Base-by-base conservation (phyloP, 2,329 filamentous ascomycete species). In the Ambrosiella xylebori region DNA sequence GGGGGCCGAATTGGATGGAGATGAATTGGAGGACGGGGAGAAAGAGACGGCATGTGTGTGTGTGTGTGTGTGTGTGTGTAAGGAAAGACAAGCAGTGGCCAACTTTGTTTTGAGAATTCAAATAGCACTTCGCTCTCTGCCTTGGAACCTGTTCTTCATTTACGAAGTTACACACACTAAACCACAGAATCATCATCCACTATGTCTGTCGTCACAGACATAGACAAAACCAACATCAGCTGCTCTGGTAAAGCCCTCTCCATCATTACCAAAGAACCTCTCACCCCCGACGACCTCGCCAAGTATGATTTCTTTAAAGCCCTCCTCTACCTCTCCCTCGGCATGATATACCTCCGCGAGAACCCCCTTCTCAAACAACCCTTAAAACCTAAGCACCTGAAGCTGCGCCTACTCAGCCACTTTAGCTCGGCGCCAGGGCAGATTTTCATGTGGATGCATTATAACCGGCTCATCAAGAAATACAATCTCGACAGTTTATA, bases 381-480 rank as follows among this genome's bases (percentile, higher is more conserved):
- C 1, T 74, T 88, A 62, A 79, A 79, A 63, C 71, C 78, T 38
- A 80, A 86, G 57, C 82, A 89, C 65, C 74, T 89, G 71, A 90
- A 90, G 71, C 75, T 78, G 60, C 80, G 86, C 63, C 73, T 89
- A 7, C 74, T 90, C 1, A 86, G 86, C 44, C 86, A 90, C 67
- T 90, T 86, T 75, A 86, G 86, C 57, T 87, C 84, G 2, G 85
- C 86, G 54, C 82, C 86, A n/a, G 86, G 85, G 12, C 86, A 89
- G 69, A 82, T 84, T 60, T 89, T 90, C 70, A 86, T 84, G 39
- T 89, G 82, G 68, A 86, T 88, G 72, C 85, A 89, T 71, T 85
- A 88, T 75, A 89, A 89, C 69, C 82, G 85, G 39, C 72, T 89
- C 60, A 88, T 89, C 74, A 88, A 85, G 69, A 89, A 88, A 70